Base-by-base conservation (phyloP, 2,329 filamentous ascomycete genomes). In the Clathrospora elynae region DNA sequence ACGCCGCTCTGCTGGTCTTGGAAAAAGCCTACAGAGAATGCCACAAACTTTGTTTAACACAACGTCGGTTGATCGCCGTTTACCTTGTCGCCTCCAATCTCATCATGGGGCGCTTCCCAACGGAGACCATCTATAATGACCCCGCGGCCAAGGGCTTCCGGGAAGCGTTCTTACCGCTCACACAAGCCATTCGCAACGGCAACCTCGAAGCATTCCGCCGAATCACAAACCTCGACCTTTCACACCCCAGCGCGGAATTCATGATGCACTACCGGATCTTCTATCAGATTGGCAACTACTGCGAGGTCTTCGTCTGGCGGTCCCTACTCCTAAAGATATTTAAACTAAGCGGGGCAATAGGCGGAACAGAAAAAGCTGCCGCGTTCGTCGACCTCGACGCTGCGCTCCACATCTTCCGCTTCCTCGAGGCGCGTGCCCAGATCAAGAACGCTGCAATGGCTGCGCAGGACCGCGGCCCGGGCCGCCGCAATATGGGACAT, bases 11-110 rank as follows among this genome's bases (percentile, higher is more conserved):
- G 37, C 75, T 83, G 34, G 89, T 86, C 23, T 75, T 96, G 5
- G 82, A 95, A 61, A 79, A 85, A 17, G 89, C 92, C 2, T 96
- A 95, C 69, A 73, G 85, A 35, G 86, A 95, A 68, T 88, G 88
- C 53, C 81, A 55, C 3, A 45, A 59, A 51, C 49, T 62, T 67
- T n/a, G 68, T 72, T 40, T 78, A 16, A 82, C 80, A 25, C 92
- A 97, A 67, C 83, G 90, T 48, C 82, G 84, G 13, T 77, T 86
- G 38, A 91, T 96, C 47, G 82, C 96, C 24, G 87, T 87, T 29
- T 92, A 91, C 66, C 82, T 96, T 25, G 85, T 95, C 45, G 81
- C 90, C 1, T 81, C 84, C 56, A 96, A 95, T 64, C 78, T 96
- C 40, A 83, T 95, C 24, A 78, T 95, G 32, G 92, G 90, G 14